phyloP scores from a whole-genome alignment of 495 filamentous ascomycete species.

The Aspergillus haitiensis region DNA sequence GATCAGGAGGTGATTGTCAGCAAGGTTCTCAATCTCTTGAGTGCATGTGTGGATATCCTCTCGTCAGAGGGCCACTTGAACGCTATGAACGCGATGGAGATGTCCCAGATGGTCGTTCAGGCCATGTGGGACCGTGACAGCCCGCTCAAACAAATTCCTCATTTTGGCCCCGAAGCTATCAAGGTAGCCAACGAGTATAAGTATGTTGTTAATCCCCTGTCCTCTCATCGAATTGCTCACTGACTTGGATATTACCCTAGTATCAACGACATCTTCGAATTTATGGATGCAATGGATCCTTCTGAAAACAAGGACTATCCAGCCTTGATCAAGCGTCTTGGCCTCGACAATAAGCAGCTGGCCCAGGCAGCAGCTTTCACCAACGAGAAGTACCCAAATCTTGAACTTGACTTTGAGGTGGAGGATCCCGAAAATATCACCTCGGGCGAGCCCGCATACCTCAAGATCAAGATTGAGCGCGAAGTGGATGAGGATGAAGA shows the following conservation, averaged over 20 bases:
- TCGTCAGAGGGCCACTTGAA: constrained; percentile 96
- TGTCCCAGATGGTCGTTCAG: constrained; percentile 99
- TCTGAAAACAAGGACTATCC: constrained; percentile 80
- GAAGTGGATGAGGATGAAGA: constrained; percentile 77
- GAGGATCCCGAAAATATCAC: constrained; percentile 76
- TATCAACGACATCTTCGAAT: constrained; percentile 92
- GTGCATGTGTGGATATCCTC: constrained; percentile 90
- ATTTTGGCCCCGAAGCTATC: constrained; percentile 82
- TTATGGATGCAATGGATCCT: constrained; percentile 98
- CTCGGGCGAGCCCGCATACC: constrained; percentile 76
- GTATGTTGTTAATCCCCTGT: constrained; percentile 50
- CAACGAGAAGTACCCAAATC: constrained; percentile 93
- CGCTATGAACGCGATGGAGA: constrained; percentile 97
- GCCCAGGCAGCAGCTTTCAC: constrained; percentile 90
- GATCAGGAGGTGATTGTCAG: constrained; percentile 88
- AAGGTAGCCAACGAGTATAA: constrained; percentile 77
- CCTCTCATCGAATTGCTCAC: constrained; percentile 37
- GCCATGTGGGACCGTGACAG: constrained; percentile 99
- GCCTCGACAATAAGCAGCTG: constrained; percentile 78
- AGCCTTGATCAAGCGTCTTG: constrained; percentile 70
- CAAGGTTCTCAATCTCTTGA: constrained; percentile 84
- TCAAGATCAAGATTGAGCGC: constrained; percentile 84
- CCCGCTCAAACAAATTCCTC: constrained; percentile 94
- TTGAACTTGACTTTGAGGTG: constrained; percentile 85
- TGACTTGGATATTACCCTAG: constrained; percentile 26